These are phyloP conservation scores for Botryobasidium botryosum DNA, from an alignment of 768 basidiomycete genomes.

Conservation along the genomic window DNA sequence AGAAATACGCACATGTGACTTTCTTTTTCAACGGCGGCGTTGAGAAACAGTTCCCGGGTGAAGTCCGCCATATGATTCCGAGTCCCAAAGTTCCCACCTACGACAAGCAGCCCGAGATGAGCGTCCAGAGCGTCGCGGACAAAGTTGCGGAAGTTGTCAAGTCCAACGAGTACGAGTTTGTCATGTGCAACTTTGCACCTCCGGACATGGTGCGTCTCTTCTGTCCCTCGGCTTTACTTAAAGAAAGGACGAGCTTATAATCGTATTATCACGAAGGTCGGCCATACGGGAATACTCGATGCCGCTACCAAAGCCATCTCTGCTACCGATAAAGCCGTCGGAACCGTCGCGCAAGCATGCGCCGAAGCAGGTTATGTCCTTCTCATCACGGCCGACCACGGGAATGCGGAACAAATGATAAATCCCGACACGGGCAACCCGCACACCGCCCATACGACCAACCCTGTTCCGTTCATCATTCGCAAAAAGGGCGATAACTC, in stretches of 20 bases:
- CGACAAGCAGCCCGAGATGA: conserved; percentile 83
- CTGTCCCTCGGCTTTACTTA: neutral
- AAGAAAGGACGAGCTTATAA: neutral
- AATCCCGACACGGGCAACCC: conserved; percentile 70
- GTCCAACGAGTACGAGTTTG: conserved; percentile 56
- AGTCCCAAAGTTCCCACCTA: conserved; percentile 93
- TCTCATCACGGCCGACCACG: conserved; percentile 83
- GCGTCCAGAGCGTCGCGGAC: conserved; percentile 71
- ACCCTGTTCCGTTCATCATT: conserved; percentile 82
- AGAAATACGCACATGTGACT: conserved; percentile 94
- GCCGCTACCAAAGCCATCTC: conserved; percentile 80
- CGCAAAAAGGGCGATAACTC: conserved; percentile 32
- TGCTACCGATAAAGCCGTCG: conserved; percentile 80
- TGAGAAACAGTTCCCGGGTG: conserved; percentile 74
- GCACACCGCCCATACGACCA: conserved; percentile 85
- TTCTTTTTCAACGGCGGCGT: conserved; percentile 98
- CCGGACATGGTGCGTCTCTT: conserved; percentile 66
- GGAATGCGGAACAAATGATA: conserved; percentile 90
- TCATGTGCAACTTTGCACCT: conserved; percentile 97
- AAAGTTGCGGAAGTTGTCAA: conserved; percentile 80
- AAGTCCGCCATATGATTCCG: conserved; percentile 75
- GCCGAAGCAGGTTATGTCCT: conserved; percentile 74
- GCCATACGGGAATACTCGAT: conserved; percentile 83
- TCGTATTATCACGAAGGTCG: conserved; percentile 34
- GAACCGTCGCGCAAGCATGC: conserved; percentile 72